A percentile compares a stretch with the other conserved stretches of the same genome.
Evolutionary conservation across 2,329 filamentous ascomycete genomes (phyloP).

Genomic region (Colletotrichum australisinense): DNA sequence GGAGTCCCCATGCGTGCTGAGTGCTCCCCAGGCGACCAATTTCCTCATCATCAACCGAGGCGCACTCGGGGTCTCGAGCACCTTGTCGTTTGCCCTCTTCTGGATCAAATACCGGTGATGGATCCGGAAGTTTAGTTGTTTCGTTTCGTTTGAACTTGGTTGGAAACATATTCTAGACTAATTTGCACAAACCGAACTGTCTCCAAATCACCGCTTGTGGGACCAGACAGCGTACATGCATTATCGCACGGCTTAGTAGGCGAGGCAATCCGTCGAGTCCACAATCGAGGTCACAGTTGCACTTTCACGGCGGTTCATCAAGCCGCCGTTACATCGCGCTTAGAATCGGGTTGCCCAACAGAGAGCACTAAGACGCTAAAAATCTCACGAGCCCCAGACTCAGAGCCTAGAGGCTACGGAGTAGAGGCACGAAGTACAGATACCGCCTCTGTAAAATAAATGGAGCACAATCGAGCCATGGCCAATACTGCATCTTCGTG

Average conservation of each 20-base stretch:
- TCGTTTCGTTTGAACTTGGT: constrained; percentile 16
- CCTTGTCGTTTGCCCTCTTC: background rate
- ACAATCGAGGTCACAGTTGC: background rate
- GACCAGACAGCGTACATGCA: background rate
- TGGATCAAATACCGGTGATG: constrained; percentile 13
- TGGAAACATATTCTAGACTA: background rate
- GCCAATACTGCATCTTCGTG: constrained; percentile 8
- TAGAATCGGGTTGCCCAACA: constrained; percentile 1
- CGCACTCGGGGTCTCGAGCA: background rate
- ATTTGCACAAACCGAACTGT: background rate
- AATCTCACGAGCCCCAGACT: constrained; percentile 10
- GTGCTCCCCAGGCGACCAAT: background rate
- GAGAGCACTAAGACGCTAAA: constrained; percentile 4
- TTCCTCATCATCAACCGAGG: background rate
- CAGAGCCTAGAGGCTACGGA: too few species aligned
- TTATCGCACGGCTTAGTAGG: background rate
- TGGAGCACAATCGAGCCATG: constrained; percentile 10
- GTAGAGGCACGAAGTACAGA: background rate
- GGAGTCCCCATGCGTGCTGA: background rate
- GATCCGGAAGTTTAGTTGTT: constrained; percentile 32
- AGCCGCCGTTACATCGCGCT: constrained; percentile 30
- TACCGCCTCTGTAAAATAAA: background rate
- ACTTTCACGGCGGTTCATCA: constrained; percentile 12
- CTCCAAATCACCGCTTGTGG: background rate
- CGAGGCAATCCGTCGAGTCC: constrained; percentile 7